These are phyloP conservation scores for Macaranga tanarius DNA, from an alignment of 441 rosid species.

Conservation along the genomic window DNA sequence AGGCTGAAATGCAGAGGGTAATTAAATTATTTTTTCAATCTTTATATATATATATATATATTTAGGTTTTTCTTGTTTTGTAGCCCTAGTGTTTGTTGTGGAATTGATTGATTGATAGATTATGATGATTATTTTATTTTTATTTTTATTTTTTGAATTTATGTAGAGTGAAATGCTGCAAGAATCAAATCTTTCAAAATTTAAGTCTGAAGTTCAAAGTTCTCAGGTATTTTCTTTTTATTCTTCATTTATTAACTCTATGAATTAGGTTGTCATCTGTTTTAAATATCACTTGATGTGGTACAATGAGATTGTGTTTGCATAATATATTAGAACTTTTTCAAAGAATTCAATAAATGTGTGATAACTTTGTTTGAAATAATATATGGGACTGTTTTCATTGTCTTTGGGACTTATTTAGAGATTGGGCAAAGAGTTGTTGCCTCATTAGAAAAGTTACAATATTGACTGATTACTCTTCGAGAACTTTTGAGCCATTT, in stretches of 20 bases:
- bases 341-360: neutral
- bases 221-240: constrained; percentile 83
- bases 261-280: no score
- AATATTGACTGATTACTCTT: neutral
- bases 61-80: neutral
- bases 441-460: neutral
- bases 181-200: constrained; percentile 77
- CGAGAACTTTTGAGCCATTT: neutral
- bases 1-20: constrained; percentile 88
- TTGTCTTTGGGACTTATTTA: neutral
- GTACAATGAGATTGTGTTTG: no score
- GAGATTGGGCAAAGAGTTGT: neutral
- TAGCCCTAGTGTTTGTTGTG: neutral
- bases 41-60: neutral
- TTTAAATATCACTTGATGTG: no score
- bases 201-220: constrained; percentile 78
- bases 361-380: neutral
- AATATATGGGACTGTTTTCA: neutral
- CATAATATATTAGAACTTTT: no score
- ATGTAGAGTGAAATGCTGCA: constrained; percentile 70
- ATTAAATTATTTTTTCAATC: neutral
- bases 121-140: neutral
- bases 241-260: no score
- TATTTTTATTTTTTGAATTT: neutral
- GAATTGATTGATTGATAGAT: neutral